Conservation (phyloP, 768 basidiomycete species). For the Boletus tylopilopsis region DNA sequence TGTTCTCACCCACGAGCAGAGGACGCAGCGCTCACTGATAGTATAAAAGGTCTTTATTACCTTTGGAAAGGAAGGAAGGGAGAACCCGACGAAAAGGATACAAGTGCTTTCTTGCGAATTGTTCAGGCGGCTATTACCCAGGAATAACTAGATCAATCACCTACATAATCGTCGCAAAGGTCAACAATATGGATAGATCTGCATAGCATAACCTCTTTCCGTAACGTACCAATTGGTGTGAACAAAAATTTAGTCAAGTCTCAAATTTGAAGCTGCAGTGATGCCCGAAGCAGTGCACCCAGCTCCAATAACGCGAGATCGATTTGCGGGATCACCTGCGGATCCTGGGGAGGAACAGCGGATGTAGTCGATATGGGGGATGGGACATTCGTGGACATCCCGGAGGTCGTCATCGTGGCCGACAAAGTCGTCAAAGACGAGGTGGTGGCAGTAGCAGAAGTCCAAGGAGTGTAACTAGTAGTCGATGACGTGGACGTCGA, state of each 20-base stretch:
- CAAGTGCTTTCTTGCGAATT: conserved; percentile 31
- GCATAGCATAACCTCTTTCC: no score
- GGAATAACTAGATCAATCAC: conserved; percentile 8
- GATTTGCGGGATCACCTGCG: conserved; percentile 21
- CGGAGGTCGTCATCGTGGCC: conserved; percentile 9
- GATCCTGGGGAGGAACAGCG: conserved; percentile 14
- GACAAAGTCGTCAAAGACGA: conserved; percentile 6
- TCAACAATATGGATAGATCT: no score
- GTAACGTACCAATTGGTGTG: no score
- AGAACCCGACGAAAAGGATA: conserved; percentile 19
- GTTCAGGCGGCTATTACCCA: conserved; percentile 30
- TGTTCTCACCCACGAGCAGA: conserved; percentile 10
- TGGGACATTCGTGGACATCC: conserved; percentile 1
- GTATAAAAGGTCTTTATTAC: conserved; percentile 52
- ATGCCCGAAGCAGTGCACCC: conserved; percentile 17
- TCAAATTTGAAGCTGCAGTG: conserved; percentile 4
- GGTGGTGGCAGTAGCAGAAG: conserved; percentile 10
- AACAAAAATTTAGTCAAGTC: no score
- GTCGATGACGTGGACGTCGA: conserved; percentile 17
- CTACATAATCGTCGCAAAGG: not conserved
- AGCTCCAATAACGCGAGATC: conserved; percentile 27
- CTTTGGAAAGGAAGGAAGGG: conserved; percentile 50
- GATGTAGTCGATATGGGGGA: conserved; percentile 6
- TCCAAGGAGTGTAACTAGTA: conserved; percentile 17
- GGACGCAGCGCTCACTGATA: conserved; percentile 45